These are phyloP conservation scores for Schwanniomyces etchellsii DNA, from an alignment of 1,139 yeast genomes.

Conservation along the genomic window DNA sequence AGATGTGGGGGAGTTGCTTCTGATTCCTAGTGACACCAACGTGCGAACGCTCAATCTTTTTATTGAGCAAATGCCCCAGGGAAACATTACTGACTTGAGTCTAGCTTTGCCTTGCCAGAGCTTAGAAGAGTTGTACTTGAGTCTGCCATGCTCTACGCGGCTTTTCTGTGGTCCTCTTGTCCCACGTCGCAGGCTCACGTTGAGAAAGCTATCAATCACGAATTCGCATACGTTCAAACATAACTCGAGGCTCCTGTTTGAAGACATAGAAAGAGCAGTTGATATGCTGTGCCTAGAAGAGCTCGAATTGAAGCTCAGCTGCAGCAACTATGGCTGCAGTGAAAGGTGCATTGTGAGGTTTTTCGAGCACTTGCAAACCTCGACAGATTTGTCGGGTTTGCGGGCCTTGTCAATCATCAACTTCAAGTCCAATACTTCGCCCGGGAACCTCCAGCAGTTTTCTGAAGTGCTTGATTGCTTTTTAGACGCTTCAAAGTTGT, in stretches of 20 bases:
- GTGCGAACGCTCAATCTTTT: conserved; percentile 16
- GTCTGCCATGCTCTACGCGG: conserved; percentile 15
- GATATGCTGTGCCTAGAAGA: conserved; percentile 12
- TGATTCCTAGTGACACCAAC: conserved; percentile 14
- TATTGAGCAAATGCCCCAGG: conserved; percentile 7
- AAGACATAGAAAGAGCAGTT: conserved; percentile 11
- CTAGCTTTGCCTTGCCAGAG: too few species aligned
- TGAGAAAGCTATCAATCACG: conserved; percentile 14
- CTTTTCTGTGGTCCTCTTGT: conserved; percentile 10
- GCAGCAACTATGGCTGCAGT: conserved; percentile 15
- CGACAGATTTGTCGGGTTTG: conserved; percentile 7
- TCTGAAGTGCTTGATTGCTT: conserved; percentile 9
- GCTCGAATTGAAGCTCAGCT: conserved; percentile 19
- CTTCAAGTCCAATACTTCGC: conserved; percentile 16
- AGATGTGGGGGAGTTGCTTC: conserved; percentile 15
- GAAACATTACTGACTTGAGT: neutral
- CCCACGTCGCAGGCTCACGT: conserved; percentile 4
- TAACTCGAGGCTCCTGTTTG: conserved; percentile 10
- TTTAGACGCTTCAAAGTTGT: conserved; percentile 8
- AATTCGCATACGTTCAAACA: conserved; percentile 15
- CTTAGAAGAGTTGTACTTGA: conserved; percentile 13
- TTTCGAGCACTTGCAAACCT: conserved; percentile 13
- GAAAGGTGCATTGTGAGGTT: conserved; percentile 18
- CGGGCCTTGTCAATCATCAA: conserved; percentile 17
- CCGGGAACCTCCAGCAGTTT: conserved; percentile 17